phyloP scores from a whole-genome alignment of 495 filamentous ascomycete species.

The Hypomontagnella submonticulosa region DNA sequence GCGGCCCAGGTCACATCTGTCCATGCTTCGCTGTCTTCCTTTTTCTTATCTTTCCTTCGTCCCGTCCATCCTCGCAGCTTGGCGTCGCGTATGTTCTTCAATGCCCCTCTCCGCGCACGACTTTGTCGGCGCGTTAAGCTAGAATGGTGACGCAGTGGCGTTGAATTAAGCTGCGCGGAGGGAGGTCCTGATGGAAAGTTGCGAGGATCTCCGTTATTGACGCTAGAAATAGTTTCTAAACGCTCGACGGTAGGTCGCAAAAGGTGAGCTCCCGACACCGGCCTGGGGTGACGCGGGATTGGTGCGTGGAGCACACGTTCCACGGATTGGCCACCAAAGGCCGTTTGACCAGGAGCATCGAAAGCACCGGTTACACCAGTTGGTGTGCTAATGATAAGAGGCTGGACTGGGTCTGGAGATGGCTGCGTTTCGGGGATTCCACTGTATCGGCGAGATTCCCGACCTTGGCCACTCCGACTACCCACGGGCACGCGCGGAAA shows the following conservation, averaged over 20 bases:
- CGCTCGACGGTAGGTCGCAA: slow-evolving; percentile 59
- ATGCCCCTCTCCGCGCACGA: slow-evolving; percentile 63
- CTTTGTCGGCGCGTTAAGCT: slow-evolving; percentile 58
- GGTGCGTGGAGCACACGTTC: slow-evolving; percentile 56
- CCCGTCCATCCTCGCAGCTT: slow-evolving; percentile 65
- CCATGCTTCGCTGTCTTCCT: slow-evolving; percentile 56
- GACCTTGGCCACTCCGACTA: slow-evolving; percentile 18
- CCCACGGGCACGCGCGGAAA: slow-evolving; percentile 48
- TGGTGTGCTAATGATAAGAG: slow-evolving; percentile 62
- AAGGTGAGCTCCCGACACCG: slow-evolving; percentile 49
- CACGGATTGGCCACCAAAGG: slow-evolving; percentile 36
- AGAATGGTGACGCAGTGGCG: slow-evolving; percentile 47
- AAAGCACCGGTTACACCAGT: slow-evolving; percentile 57
- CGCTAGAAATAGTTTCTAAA: slow-evolving; percentile 62
- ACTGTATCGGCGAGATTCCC: slow-evolving; percentile 36
- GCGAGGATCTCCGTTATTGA: slow-evolving; percentile 34
- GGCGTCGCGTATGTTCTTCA: slow-evolving; percentile 66
- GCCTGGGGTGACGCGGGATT: slow-evolving; percentile 55
- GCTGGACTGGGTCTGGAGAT: slow-evolving; percentile 49
- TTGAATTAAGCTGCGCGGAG: slow-evolving; percentile 44
- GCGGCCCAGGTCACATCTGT: slow-evolving; percentile 57
- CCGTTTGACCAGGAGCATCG: slow-evolving; percentile 50
- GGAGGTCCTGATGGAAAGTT: slow-evolving; percentile 27
- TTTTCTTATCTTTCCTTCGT: slow-evolving; percentile 51
- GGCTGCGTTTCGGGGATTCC: slow-evolving; percentile 43